Base-by-base conservation (phyloP, 306 rosid genomes). In the Vigna angularis region DNA sequence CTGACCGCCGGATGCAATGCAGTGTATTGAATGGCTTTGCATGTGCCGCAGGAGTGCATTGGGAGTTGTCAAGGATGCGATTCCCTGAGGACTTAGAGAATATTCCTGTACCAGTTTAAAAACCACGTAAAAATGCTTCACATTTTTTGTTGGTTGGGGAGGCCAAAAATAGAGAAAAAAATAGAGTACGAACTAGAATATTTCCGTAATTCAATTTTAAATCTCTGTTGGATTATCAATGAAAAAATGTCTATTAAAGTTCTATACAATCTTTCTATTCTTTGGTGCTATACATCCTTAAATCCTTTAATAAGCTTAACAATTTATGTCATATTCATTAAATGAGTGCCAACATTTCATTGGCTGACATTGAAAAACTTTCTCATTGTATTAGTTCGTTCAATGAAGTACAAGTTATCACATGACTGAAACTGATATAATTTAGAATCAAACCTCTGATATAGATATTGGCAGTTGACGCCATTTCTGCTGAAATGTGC, bases 401-500 rank as follows among this genome's bases (percentile, higher is more conserved):
- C 11, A 56, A 55, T 72, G 24, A 40, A 55, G 26, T 20, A 36
- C 48, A 72, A 24, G 73, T 78, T 51, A 18, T 32, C 55, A 36
- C 71, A 72, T 47, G 22, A 66, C 78, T 15, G 51, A 85, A 61
- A 79, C 73, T 30, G 32, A 30, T 75, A 79, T 51, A 49, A 77
- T 77, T 80, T 70, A 63, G 62, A 81, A 78, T 75, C 67, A 63
- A 82, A 95, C 99, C 98, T 91, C 94, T 18, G 98, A 88, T 83
- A 77, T 49, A 17, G 98, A 90, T 84, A 96, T 40, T 20, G 99
- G 94, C 49, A 96, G 86, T 84, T 93, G 99, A 80, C 97, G 99
- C 99, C 99, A 96, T 84, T 93, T 96, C 76, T 93, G 99, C 91
- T 96, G 99, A 84, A 96, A 96, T 50, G 93, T 66, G 73, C 93